Evolutionary conservation across 108 stramenopile genomes (phyloP), one percentile per base, ranked within the genome.

Genomic region (Nannochloropsis salina): DNA sequence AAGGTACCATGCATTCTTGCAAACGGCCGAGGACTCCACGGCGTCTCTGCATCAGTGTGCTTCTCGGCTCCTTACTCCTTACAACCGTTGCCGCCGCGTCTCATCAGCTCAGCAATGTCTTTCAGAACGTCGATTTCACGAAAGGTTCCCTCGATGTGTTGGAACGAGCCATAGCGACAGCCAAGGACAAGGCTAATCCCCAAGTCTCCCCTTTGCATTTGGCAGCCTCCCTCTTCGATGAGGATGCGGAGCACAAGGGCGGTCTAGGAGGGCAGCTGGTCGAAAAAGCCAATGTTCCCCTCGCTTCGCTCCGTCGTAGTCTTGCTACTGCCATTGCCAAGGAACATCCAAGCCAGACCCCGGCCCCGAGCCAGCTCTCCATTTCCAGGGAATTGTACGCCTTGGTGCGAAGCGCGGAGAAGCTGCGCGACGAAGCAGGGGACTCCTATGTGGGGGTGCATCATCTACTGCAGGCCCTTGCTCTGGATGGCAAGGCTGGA

Each of bases 381-480:
- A 74, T 74, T 6, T 74, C 61, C 61, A 74, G n/a, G 61, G 61
- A 74, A 15, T n/a, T 74, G 8, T 2, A 74, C 20, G n/a, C 61
- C 4, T 74, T 74, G 2, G 61, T 74, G 3, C 61, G n/a, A 74
- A 74, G 20, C 15, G 61, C 61, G 61, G 61, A 74, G n/a, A 74
- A n/a, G 6, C 15, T 74, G 2, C 15, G 61, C 3, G n/a, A n/a
- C 61, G 61, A 74, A 4, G 61, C 61, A 15, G 61, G 61, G 61
- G 61, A 74, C n/a, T 74, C 61, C 0, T 74, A 74, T n/a, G 61
- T 74, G 20, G 61, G 61, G 15, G 61, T 74, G 20, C 61, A 74
- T n/a, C 61, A 74, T n/a, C 83, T 83, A 9, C 83, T 44, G 44
- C 83, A 41, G 42, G 83, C 83, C 3, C 21, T 83, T 20, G 83